phyloP scores from a whole-genome alignment of 208 protist genomes.

The Acanthamoeba royreba region DNA sequence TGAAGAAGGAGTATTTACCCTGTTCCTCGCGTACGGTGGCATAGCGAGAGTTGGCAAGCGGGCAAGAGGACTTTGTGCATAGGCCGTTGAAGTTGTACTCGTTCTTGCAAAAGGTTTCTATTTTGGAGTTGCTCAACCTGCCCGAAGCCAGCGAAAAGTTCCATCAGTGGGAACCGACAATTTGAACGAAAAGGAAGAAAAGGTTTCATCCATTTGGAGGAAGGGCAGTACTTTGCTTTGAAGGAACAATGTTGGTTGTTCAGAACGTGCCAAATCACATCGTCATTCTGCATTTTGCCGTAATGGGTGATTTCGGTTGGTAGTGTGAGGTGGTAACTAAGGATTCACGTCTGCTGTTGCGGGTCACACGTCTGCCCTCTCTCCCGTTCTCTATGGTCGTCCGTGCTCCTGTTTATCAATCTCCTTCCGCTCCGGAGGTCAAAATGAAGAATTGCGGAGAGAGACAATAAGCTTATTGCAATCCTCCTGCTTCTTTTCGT shows the following conservation, averaged over 20 bases:
- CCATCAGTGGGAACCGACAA: too few relatives aligned
- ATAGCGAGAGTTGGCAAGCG: slow-evolving; percentile 97
- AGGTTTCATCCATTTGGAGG: not conserved
- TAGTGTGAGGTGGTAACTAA: too few relatives aligned
- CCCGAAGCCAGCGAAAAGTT: not conserved
- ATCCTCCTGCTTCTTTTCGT: too few relatives aligned
- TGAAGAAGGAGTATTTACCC: slow-evolving; percentile 73
- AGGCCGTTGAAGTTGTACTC: slow-evolving; percentile 97
- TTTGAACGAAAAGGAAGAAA: not conserved
- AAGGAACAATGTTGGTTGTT: slow-evolving; percentile 88
- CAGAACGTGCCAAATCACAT: slow-evolving; percentile 89
- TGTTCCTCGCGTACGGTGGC: slow-evolving; percentile 97
- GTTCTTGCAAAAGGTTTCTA: slow-evolving; percentile 96
- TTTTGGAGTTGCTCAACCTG: slow-evolving; percentile 65
- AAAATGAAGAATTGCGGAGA: too few relatives aligned
- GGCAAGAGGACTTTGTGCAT: slow-evolving; percentile 95
- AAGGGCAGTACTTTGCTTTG: slow-evolving; percentile 74
- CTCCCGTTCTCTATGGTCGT: too few relatives aligned
- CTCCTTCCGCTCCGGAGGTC: too few relatives aligned
- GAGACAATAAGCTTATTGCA: too few relatives aligned
- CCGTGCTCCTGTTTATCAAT: too few relatives aligned
- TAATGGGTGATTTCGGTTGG: too few relatives aligned
- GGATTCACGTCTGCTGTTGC: too few relatives aligned
- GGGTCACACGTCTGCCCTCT: too few relatives aligned
- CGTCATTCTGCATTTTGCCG: slow-evolving; percentile 73